These are phyloP conservation scores for Fistulinella prunicolor DNA, from an alignment of 768 basidiomycete species.

Conservation along the genomic window DNA sequence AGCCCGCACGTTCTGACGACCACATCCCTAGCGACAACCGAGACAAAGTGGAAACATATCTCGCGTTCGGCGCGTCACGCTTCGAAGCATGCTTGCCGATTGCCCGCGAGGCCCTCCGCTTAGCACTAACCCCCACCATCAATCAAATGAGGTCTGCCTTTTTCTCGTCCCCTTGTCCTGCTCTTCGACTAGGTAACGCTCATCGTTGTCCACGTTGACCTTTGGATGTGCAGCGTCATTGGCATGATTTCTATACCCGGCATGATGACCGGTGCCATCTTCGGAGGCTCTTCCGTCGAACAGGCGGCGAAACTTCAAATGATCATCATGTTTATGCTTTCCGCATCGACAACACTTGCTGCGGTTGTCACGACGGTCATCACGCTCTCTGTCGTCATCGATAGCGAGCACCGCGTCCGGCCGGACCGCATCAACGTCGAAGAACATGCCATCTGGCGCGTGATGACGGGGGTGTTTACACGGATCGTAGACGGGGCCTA, in stretches of 20 bases:
- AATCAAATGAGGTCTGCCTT: slow-evolving; percentile 74
- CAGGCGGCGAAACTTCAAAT: slow-evolving; percentile 87
- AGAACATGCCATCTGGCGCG: slow-evolving; percentile 34
- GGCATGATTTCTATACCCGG: slow-evolving; percentile 79
- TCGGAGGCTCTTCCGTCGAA: slow-evolving; percentile 79
- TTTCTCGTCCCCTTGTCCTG: neutral
- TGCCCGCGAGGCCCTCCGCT: slow-evolving; percentile 68
- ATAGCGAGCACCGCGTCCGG: slow-evolving; percentile 66
- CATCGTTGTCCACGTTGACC: neutral
- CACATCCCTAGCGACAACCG: slow-evolving; percentile 58
- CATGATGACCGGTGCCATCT: slow-evolving; percentile 91
- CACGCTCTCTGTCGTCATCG: slow-evolving; percentile 61
- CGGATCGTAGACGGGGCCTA: slow-evolving; percentile 16
- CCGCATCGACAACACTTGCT: slow-evolving; percentile 69
- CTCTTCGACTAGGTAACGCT: neutral
- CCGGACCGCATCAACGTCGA: slow-evolving; percentile 53
- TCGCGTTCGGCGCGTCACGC: slow-evolving; percentile 82
- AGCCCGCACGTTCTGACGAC: neutral
- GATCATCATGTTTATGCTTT: slow-evolving; percentile 95
- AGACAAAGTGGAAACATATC: slow-evolving; percentile 83
- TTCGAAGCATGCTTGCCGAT: slow-evolving; percentile 83
- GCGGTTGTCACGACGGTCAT: slow-evolving; percentile 62
- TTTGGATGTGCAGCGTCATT: slow-evolving; percentile 48
- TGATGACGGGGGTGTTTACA: slow-evolving; percentile 29
- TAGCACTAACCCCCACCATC: slow-evolving; percentile 77